Evolutionary conservation across 345 rosid species (phyloP).

Genomic region (Luvunga scandens): DNA sequence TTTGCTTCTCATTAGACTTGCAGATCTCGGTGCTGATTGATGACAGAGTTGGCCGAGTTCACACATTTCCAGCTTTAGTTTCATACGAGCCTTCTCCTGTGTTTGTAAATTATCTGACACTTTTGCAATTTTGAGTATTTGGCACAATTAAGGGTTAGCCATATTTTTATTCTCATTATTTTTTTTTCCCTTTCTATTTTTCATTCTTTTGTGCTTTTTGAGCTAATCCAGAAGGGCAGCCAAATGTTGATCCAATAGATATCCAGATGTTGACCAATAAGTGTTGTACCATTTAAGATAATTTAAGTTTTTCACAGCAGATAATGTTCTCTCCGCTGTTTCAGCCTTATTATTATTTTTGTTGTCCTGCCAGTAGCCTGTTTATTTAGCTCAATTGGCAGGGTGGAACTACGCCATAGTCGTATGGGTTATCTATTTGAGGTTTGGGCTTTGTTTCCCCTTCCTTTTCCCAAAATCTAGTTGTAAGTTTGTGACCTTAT

Average conservation of each 20-base stretch:
- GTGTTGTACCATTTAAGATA: conserved; percentile 14
- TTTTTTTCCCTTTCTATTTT: not conserved
- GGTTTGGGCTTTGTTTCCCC: not conserved
- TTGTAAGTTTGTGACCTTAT: too few relatives aligned
- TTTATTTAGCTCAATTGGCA: not conserved
- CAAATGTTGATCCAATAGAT: conserved; percentile 10
- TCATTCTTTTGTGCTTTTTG: not conserved
- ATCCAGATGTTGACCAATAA: conserved; percentile 20
- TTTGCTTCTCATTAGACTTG: conserved; percentile 1
- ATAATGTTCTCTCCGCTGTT: not conserved
- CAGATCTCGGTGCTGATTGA: conserved; percentile 7
- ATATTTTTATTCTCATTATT: not conserved
- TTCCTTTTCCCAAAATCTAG: too few relatives aligned
- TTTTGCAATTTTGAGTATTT: conserved; percentile 16
- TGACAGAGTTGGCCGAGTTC: not conserved
- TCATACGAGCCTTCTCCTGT: not conserved
- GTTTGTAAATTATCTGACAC: conserved; percentile 30
- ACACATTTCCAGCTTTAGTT: not conserved
- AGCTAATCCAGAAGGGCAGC: conserved; percentile 8
- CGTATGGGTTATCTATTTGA: not conserved
- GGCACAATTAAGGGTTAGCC: conserved; percentile 17
- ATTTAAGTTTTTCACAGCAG: conserved; percentile 6
- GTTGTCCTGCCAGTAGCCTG: not conserved
- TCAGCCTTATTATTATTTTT: not conserved
- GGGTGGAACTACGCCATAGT: not conserved